These are phyloP conservation scores for Pythium oligandrum DNA, from an alignment of 352 stramenopile genomes.

Conservation along the genomic window DNA sequence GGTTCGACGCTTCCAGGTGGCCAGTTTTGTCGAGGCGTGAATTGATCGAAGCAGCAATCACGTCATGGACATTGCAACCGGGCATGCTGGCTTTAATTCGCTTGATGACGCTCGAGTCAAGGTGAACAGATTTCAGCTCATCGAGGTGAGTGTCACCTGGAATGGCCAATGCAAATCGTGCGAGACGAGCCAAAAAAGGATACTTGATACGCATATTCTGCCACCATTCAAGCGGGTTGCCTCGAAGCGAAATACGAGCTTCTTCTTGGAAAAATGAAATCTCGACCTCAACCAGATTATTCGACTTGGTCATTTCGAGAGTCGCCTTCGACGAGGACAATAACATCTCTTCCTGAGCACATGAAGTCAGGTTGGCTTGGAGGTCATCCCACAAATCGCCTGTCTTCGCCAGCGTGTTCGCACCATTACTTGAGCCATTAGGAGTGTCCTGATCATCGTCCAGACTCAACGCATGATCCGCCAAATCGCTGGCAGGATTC, in stretches of 20 bases:
- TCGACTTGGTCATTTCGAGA: conserved; percentile 63
- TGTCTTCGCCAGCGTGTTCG: conserved; percentile 14
- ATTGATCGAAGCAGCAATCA: conserved; percentile 19
- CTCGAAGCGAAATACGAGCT: conserved; percentile 41
- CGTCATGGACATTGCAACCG: conserved; percentile 7
- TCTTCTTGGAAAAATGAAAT: conserved; percentile 79
- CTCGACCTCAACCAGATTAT: conserved; percentile 72
- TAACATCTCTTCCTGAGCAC: conserved; percentile 72
- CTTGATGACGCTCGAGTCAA: conserved; percentile 36
- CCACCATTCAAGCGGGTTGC: conserved; percentile 75
- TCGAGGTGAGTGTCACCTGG: conserved; percentile 39
- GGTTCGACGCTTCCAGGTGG: conserved; percentile 6
- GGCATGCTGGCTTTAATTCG: conserved; percentile 10
- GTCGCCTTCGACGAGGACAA: conserved; percentile 59
- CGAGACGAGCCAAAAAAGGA: conserved; percentile 59
- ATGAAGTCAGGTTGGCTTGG: conserved; percentile 64
- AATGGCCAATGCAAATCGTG: conserved; percentile 66
- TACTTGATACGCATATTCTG: conserved; percentile 75
- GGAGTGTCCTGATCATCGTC: conserved; percentile 25
- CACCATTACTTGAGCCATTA: background rate
- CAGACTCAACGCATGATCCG: conserved; percentile 28
- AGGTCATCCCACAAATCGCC: conserved; percentile 72
- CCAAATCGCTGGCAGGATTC: conserved; percentile 25
- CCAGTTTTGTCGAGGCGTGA: conserved; percentile 15
- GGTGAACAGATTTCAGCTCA: conserved; percentile 37